These are phyloP conservation scores for Blastomyces percursus DNA, from an alignment of 2,329 filamentous ascomycete species.

Conservation along the genomic window DNA sequence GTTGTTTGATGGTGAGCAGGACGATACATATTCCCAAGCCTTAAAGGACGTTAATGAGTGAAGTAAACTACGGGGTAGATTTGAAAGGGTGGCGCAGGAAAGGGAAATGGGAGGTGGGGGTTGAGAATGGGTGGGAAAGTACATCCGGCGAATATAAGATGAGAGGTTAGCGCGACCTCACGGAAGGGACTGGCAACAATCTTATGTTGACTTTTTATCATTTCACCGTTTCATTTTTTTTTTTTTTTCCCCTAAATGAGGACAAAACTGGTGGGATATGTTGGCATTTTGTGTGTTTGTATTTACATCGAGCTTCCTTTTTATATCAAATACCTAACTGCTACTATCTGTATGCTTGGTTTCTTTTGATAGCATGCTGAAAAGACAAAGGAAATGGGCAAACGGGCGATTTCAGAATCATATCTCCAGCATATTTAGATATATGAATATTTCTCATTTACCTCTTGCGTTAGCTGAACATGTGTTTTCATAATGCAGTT, in stretches of 20 bases:
- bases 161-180: neutral
- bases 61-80: neutral
- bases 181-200: neutral
- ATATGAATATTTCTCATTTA: neutral
- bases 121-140: neutral
- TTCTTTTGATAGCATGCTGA: neutral
- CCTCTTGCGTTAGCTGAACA: neutral
- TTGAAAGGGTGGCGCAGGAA: no score
- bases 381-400: neutral
- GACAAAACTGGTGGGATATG: neutral
- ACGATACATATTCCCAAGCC: slow-evolving; percentile 90
- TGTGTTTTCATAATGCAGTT: neutral
- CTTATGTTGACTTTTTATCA: neutral
- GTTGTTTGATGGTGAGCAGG: slow-evolving; percentile 91
- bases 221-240: no score
- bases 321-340: slow-evolving; percentile 1
- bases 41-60: slow-evolving; percentile 19
- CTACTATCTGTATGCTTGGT: neutral
- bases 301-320: neutral
- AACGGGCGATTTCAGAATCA: neutral
- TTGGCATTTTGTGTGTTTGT: neutral
- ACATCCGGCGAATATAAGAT: neutral
- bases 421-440: neutral
- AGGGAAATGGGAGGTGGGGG: no score
- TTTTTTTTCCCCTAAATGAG: neutral